phyloP scores from a whole-genome alignment of 441 rosid genomes.

The Flueggea neowawraea region DNA sequence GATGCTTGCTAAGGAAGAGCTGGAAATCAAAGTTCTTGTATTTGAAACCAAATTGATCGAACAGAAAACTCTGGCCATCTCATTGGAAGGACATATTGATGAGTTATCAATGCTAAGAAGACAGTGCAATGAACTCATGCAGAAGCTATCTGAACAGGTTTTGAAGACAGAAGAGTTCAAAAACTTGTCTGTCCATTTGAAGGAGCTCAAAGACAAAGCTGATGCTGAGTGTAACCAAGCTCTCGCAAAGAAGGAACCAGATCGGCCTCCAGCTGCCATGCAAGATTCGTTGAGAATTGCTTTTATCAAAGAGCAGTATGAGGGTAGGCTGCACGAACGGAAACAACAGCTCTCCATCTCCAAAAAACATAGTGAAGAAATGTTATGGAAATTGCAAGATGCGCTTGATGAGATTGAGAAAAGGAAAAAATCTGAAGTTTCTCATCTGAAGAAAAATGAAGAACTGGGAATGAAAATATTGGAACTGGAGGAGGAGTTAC shows the following conservation, averaged over 20 bases:
- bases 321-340: conserved; percentile 78
- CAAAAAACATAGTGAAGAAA: conserved; percentile 89
- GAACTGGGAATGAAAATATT: conserved; percentile 66
- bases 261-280: conserved; percentile 53
- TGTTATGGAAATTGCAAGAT: conserved; percentile 92
- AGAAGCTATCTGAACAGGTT: conserved; percentile 75
- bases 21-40: conserved; percentile 47
- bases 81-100: conserved; percentile 30
- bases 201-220: conserved; percentile 90
- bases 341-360: conserved; percentile 83
- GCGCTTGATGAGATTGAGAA: conserved; percentile 81
- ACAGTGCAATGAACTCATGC: conserved; percentile 57
- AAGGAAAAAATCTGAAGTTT: conserved; percentile 76
- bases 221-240: conserved; percentile 62
- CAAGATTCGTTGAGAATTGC: conserved; percentile 97
- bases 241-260: conserved; percentile 55
- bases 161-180: conserved; percentile 90
- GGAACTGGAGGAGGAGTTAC: conserved; percentile 78
- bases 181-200: conserved; percentile 77
- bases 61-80: conserved; percentile 35
- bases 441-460: conserved; percentile 77
- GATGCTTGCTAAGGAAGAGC: conserved; percentile 55
- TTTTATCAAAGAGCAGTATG: conserved; percentile 96
- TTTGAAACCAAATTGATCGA: conserved; percentile 61
- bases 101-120: conserved; percentile 43